phyloP scores from a whole-genome alignment of 2,329 filamentous ascomycete species.

The Penicillium griseofulvum region DNA sequence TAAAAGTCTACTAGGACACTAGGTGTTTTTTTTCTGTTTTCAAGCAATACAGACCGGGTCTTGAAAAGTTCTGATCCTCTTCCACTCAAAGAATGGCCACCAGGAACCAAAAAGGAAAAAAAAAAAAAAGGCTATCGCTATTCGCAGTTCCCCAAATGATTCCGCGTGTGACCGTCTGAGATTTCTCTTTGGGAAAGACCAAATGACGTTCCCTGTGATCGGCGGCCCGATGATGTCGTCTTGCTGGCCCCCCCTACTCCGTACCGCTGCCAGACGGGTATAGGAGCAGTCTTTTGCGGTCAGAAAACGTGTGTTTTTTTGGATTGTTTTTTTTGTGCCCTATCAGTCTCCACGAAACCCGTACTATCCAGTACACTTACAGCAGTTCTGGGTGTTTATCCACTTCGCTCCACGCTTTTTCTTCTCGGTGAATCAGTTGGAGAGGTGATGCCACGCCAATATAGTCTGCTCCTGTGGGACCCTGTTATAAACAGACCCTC shows the following conservation, averaged over 20 bases:
- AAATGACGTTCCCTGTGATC: conserved; percentile 18
- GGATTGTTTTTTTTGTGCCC: background rate
- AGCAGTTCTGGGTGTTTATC: background rate
- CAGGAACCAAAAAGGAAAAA: background rate
- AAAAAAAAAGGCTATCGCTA: background rate
- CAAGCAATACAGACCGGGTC: background rate
- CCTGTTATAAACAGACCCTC: background rate
- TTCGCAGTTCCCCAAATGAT: background rate
- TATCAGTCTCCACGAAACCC: conserved; percentile 1
- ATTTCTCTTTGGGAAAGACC: background rate
- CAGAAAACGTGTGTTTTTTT: conserved; percentile 1
- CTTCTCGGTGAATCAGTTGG: conserved; percentile 9
- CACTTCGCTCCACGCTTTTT: conserved; percentile 12
- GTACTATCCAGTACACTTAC: background rate
- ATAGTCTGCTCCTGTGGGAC: too few species aligned
- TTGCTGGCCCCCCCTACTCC: conserved; percentile 5
- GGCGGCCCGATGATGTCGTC: conserved; percentile 22
- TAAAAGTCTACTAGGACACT: background rate
- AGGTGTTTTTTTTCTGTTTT: background rate
- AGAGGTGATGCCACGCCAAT: background rate
- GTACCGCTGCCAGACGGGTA: conserved; percentile 10
- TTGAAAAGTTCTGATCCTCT: background rate
- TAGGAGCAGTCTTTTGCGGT: background rate
- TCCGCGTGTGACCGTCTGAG: conserved; percentile 11
- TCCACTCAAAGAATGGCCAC: background rate